Evolutionary conservation across 352 stramenopile species (phyloP), one percentile per base, ranked within the genome.

Genomic region (Pythium volutum): DNA sequence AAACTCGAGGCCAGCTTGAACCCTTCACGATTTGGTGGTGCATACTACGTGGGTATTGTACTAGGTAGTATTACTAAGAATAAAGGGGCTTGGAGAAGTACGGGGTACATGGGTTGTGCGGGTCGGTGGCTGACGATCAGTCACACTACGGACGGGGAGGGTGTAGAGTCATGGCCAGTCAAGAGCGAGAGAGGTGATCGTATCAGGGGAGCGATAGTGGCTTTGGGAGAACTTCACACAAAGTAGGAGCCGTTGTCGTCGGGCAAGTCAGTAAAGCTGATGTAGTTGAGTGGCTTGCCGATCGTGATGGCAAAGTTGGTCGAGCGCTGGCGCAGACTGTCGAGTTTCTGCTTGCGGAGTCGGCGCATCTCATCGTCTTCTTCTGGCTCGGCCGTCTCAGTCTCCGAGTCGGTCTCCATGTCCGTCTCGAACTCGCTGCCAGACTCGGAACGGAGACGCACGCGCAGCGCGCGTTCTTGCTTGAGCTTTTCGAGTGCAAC

Each of bases 401-500:
- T 25, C 7, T 49, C 23, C 20, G 49, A n/a, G 5, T 29, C 18
- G 12, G 45, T 9, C 9, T 31, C 27, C 18, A 23, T 55, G 5
- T 29, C 18, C 4, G 45, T 9, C 9, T 31, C 27, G 6, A 23
- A 45, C 31, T 8, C n/a, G 49, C 49, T 43, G 43, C 14, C 27
- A 4, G 29, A 36, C 20, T 55, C 49, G 2, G 49, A 36, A 22
- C 41, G 42, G 11, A 47, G 55, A n/a, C 41, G 45, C 38, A n/a
- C 29, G 48, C 41, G 70, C 51, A 71, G 68, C 56, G 81, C 43
- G 9, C 74, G 78, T 26, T 78, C 65, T 31, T 67, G 56, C 31
- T 71, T 67, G 1, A 88, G 64, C 18, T 55, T 59, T 9, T 61
- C 67, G 14, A 90, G 58, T 15, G 77, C 69, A 23, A 53, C 56